phyloP scores from a whole-genome alignment of 176 grass and related monocot genomes.

The Avena sativa region DNA sequence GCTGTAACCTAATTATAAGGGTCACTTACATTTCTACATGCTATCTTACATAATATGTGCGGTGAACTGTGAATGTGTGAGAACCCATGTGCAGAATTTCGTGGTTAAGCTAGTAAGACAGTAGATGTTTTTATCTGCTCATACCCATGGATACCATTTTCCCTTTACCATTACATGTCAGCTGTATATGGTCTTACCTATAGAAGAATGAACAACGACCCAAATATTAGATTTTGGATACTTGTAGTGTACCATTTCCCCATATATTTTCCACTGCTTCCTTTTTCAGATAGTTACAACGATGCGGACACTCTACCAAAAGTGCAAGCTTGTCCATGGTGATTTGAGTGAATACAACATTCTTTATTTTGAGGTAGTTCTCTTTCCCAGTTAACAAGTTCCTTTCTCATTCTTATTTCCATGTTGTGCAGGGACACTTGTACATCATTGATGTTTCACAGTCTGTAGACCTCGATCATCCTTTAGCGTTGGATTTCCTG shows the following conservation, averaged over 20 bases:
- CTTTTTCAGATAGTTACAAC: slow-evolving; percentile 83
- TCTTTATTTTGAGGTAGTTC: slow-evolving; percentile 91
- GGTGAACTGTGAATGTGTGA: not conserved
- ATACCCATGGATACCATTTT: not conserved
- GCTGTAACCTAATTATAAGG: not conserved
- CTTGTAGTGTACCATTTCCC: slow-evolving; percentile 21
- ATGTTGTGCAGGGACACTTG: slow-evolving; percentile 75
- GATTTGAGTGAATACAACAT: slow-evolving; percentile 99
- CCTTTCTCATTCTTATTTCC: not conserved
- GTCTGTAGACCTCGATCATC: slow-evolving; percentile 94
- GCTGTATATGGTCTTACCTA: slow-evolving; percentile 2
- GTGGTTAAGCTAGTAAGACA: not conserved
- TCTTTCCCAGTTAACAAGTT: not conserved
- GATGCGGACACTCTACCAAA: slow-evolving; percentile 89
- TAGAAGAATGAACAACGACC: not conserved
- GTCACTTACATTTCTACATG: not conserved
- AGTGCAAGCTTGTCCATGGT: slow-evolving; percentile 97
- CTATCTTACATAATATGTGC: not conserved
- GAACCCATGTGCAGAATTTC: not conserved
- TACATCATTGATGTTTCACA: slow-evolving; percentile 99
- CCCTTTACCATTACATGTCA: not conserved
- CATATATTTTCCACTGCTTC: slow-evolving; percentile 43
- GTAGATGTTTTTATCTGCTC: not conserved
- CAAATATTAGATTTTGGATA: slow-evolving; percentile 4
- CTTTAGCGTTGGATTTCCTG: slow-evolving; percentile 80